Evolutionary conservation across 352 stramenopile species (phyloP), one percentile per base, ranked within the genome.

Genomic region (Stramenopiles sp.): DNA sequence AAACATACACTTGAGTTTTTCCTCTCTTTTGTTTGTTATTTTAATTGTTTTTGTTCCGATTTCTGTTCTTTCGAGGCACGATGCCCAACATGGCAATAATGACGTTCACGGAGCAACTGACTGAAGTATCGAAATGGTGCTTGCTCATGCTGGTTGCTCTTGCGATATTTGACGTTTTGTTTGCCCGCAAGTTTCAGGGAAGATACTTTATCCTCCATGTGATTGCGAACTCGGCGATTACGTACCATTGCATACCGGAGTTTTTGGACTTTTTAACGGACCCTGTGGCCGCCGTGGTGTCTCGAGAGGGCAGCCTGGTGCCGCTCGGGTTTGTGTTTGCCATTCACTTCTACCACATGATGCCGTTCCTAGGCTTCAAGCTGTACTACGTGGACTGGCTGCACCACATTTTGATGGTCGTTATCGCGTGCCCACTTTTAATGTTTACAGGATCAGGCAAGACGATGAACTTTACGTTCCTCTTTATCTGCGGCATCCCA

Each of bases 301-400:
- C 12, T 18, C 25, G 12, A 18, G 43, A 63, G 25, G 43, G 12
- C 12, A 63, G 12, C 12, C 43, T 63, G 12, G 43, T 63, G 25
- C 43, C 43, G 12, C 43, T 63, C 25, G 43, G 43, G 12, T 63
- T 63, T 18, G 43, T 63, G 43, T 63, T 63, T 63, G 12, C 43
- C 43, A 63, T 63, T 63, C 43, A 63, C 25, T 63, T 63, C 25
- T 63, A 63, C 25, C 43, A 63, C 43, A 63, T 63, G 43, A 12
- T 63, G 12, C 12, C 43, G 25, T n/a, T n/a, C n/a, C 43, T 25
- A 63, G 43, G 43, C 12, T 63, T 63, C 43, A 63, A 63, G 25
- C 25, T 63, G 43, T 63, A 63, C 25, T 63, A 63, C 43, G 43
- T 63, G 43, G 43, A 63, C 43, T 63, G 43, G 43, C 25, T 63